These are phyloP conservation scores for Nasturtium officinale DNA, from an alignment of 345 rosid species.

Conservation along the genomic window DNA sequence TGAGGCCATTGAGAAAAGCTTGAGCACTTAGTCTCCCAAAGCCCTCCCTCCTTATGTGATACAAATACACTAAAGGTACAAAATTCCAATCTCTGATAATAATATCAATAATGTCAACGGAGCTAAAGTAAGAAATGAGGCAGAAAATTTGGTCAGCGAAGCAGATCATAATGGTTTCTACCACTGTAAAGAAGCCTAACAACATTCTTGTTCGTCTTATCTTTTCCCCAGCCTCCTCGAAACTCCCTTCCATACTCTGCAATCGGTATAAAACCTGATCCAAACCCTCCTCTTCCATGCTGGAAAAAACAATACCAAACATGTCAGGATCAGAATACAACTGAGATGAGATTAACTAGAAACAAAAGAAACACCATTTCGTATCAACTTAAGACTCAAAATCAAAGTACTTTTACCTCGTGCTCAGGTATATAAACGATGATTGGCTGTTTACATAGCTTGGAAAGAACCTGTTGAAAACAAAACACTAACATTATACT, in stretches of 20 bases:
- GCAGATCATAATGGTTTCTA: constrained; percentile 82
- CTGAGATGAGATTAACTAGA: too few relatives aligned
- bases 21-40: background rate
- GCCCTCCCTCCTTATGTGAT: background rate
- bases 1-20: background rate
- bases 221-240: constrained; percentile 52
- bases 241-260: constrained; percentile 82
- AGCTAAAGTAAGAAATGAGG: background rate
- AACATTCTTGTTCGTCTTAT: constrained; percentile 56
- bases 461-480: constrained; percentile 73
- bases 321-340: background rate
- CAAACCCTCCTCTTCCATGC: constrained; percentile 64
- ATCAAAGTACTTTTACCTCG: constrained; percentile 53
- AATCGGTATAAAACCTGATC: constrained; percentile 75
- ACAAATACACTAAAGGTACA: background rate
- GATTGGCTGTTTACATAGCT: constrained; percentile 73
- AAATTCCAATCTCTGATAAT: background rate
- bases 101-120: background rate
- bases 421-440: constrained; percentile 80
- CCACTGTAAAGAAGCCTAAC: constrained; percentile 90
- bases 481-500: background rate
- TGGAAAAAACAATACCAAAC: constrained; percentile 34
- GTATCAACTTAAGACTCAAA: background rate
- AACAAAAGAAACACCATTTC: constrained; percentile 9
- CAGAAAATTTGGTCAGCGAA: constrained; percentile 25